These are phyloP conservation scores for Chamaecrista fasciculata DNA, from an alignment of 306 rosid species.

Conservation along the genomic window DNA sequence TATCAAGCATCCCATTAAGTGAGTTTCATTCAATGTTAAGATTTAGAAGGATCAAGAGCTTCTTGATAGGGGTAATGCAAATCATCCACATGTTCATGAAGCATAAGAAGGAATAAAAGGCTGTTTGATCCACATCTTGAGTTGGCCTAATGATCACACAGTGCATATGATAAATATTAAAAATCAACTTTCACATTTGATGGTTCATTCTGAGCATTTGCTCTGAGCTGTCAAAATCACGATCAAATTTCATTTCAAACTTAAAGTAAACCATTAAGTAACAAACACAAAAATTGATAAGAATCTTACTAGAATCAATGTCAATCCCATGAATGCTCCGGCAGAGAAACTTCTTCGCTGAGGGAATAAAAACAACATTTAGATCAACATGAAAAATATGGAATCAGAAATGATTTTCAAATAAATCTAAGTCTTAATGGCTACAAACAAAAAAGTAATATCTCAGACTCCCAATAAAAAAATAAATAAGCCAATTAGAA, in stretches of 20 bases:
- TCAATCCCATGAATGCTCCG: slow-evolving; percentile 82
- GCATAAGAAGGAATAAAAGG: background rate
- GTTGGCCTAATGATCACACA: background rate
- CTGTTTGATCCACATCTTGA: background rate
- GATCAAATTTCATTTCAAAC: slow-evolving; percentile 1
- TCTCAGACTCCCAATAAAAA: background rate
- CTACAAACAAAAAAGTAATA: background rate
- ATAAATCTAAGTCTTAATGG: background rate
- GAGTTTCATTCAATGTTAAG: background rate
- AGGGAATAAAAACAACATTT: background rate
- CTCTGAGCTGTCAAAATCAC: background rate
- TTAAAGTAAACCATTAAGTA: background rate
- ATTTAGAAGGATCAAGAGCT: background rate
- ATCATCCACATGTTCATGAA: background rate
- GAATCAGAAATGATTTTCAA: background rate
- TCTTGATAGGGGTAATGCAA: background rate
- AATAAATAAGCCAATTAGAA: background rate
- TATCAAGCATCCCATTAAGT: background rate
- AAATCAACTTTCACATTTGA: slow-evolving; percentile 1
- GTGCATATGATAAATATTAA: background rate
- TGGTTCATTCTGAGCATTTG: background rate
- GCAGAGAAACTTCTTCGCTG: slow-evolving; percentile 80
- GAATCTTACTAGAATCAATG: slow-evolving; percentile 78
- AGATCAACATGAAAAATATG: background rate
- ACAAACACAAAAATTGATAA: slow-evolving; percentile 4